Conservation (phyloP, 2,329 filamentous ascomycete species). For the Aspergillus sp. region DNA sequence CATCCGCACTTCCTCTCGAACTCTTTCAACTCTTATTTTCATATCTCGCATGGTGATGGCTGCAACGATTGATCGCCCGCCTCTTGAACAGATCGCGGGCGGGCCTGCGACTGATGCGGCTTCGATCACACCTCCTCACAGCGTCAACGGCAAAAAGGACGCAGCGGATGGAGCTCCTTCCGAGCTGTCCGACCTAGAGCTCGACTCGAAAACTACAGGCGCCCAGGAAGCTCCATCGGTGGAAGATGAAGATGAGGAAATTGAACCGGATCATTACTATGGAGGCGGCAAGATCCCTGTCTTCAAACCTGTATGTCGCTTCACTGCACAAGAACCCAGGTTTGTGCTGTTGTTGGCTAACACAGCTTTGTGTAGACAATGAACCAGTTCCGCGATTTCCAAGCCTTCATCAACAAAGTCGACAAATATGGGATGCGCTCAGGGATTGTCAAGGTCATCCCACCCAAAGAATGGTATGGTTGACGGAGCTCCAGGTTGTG, state of each 20-base stretch:
- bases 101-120: conserved; percentile 27
- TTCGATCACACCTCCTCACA: conserved; percentile 45
- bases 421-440: conserved; percentile 96
- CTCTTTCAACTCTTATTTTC: conserved; percentile 9
- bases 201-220: conserved; percentile 31
- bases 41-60: conserved; percentile 31
- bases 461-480: conserved; percentile 83
- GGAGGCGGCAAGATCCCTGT: conserved; percentile 80
- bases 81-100: conserved; percentile 25
- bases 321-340: not conserved
- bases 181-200: conserved; percentile 44
- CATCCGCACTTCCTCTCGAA: conserved; percentile 20
- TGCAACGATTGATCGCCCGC: conserved; percentile 32
- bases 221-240: conserved; percentile 34
- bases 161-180: conserved; percentile 41
- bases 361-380: conserved; percentile 59
- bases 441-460: conserved; percentile 93
- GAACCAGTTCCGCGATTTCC: conserved; percentile 92
- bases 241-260: conserved; percentile 70
- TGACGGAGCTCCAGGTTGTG: not conserved
- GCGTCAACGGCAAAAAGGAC: conserved; percentile 46
- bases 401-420: conserved; percentile 84
- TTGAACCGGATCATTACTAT: conserved; percentile 85
- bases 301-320: conserved; percentile 73
- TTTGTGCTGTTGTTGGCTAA: conserved; percentile 6